Evolutionary conservation across 2,329 filamentous ascomycete species (phyloP), one percentile per base, ranked within the genome.

Genomic region (Aspergillus sp.): DNA sequence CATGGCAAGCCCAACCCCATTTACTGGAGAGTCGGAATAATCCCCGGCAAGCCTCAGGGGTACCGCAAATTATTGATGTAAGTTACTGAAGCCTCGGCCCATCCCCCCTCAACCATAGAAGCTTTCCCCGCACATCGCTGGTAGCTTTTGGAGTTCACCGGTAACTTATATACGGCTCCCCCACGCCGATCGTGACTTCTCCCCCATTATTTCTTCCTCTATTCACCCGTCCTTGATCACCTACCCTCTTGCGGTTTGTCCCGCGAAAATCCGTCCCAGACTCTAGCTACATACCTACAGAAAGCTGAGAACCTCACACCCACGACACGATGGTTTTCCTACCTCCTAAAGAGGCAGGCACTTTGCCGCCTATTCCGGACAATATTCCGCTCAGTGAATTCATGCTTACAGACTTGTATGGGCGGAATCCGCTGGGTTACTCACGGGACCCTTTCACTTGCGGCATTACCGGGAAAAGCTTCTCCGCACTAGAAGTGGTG

Each of bases 391-490:
- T 96, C 60, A 83, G 84, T 65, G 86, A 94, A 54, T 96, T 96
- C 75, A 88, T 96, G 80, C 84, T 88, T 62, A 84, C 88, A 67
- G 90, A 94, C 68, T 77, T 82, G 49, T 84, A 91, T 70, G 90
- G 90, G 38, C 86, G 91, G 50, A 76, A 80, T 54, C 82, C 90
- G 8, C 76, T 90, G 8, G 81, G 83, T 32, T 80, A 85, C 62
- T 88, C 91, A 19, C 81, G 81, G 49, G 84, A 88, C 57, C 90
- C 91, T 1, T 96, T 89, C 76, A 92, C 88, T 36, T 94, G 90
- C 70, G 91, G 90, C 17, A 66, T 94, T 32, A 87, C 87, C 0
- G 90, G 90, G 53, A 87, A 84, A 72, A 84, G 86, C 3, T 90
- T 88, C 73, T 85, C 85, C 7, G 81, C 83, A 6, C 66, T 80